Conservation (phyloP, 129 eudicot genomes). For the Rutidosis leptorrhynchoides region DNA sequence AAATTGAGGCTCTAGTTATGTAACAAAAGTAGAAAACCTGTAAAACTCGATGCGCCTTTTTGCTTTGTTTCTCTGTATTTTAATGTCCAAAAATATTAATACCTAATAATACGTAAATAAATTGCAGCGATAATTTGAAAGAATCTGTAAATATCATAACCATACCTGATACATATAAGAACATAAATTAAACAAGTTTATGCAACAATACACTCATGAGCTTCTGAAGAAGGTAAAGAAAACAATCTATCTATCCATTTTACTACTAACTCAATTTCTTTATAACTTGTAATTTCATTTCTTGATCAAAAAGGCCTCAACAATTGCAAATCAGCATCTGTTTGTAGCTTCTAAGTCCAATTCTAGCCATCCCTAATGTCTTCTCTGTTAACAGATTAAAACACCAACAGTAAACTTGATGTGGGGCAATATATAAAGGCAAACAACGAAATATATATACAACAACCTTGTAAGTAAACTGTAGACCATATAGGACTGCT, state of each 20-base stretch:
- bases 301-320: background rate
- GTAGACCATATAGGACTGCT: too few species aligned
- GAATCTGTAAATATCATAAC: background rate
- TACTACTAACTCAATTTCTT: background rate
- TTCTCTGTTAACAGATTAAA: conserved; percentile 19
- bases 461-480: too few species aligned
- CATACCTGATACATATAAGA: background rate
- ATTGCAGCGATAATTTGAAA: too few species aligned
- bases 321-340: background rate
- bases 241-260: background rate
- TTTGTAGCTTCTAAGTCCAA: background rate
- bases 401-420: background rate
- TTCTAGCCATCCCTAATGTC: conserved; percentile 13
- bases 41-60: too few species aligned
- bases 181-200: background rate
- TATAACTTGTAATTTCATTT: background rate
- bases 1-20: too few species aligned
- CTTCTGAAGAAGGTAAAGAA: too few species aligned
- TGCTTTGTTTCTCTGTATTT: too few species aligned
- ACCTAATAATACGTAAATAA: too few species aligned
- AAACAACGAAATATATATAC: too few species aligned
- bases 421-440: too few species aligned
- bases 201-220: conserved; percentile 2
- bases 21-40: too few species aligned
- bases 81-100: too few species aligned